These are phyloP conservation scores for Scutellospora calospora DNA, from an alignment of 371 early-diverging fungal genomes.

Conservation along the genomic window DNA sequence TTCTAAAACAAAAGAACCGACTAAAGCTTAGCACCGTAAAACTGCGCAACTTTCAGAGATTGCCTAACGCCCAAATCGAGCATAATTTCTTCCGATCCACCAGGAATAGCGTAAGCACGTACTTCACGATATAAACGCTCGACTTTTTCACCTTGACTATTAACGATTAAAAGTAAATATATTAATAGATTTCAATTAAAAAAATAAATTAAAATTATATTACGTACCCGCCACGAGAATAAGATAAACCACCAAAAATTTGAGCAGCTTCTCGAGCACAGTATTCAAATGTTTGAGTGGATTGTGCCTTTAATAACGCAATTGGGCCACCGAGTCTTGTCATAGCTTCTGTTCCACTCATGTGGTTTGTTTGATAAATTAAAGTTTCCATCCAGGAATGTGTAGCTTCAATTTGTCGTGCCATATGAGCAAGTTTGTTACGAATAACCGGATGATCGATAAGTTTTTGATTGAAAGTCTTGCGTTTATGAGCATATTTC, in stretches of 20 bases:
- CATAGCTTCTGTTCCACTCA: slow-evolving; percentile 75
- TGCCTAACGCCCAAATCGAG: slow-evolving; percentile 84
- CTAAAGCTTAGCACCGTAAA: slow-evolving; percentile 58
- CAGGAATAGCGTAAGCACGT: slow-evolving; percentile 87
- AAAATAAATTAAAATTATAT: not conserved
- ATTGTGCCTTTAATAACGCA: slow-evolving; percentile 87
- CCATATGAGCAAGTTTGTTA: slow-evolving; percentile 79
- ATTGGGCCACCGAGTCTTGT: slow-evolving; percentile 86
- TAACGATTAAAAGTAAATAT: not conserved
- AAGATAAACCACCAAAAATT: slow-evolving; percentile 91
- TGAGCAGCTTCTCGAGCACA: slow-evolving; percentile 92
- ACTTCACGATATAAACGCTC: slow-evolving; percentile 92
- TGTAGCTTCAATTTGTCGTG: slow-evolving; percentile 86
- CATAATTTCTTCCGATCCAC: slow-evolving; percentile 91
- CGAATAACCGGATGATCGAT: slow-evolving; percentile 78
- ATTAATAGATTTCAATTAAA: not conserved
- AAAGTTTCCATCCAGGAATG: slow-evolving; percentile 86
- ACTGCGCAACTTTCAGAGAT: slow-evolving; percentile 71
- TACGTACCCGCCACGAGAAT: slow-evolving; percentile 73
- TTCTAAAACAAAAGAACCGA: not conserved
- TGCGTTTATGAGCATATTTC: slow-evolving; percentile 88
- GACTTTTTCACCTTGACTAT: slow-evolving; percentile 87
- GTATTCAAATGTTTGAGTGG: slow-evolving; percentile 87
- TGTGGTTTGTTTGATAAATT: slow-evolving; percentile 70
- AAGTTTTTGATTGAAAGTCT: slow-evolving; percentile 85